These are phyloP conservation scores for Xylaria sp. DNA, from an alignment of 2,329 filamentous ascomycete genomes.

Conservation along the genomic window DNA sequence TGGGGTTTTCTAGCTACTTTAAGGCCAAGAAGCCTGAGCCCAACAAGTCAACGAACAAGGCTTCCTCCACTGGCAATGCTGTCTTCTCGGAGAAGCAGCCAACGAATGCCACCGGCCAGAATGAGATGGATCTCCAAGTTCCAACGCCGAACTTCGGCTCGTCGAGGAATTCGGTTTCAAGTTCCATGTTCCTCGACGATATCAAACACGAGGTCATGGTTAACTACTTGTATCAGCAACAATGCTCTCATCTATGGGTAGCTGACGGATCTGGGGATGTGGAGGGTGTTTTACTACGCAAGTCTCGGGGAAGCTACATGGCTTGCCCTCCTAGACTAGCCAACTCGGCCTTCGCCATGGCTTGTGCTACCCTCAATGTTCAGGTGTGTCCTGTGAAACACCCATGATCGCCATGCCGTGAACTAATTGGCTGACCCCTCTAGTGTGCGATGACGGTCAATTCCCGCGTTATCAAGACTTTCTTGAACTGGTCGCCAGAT, in stretches of 20 bases:
- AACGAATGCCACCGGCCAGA: constrained; percentile 45
- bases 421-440: constrained; percentile 7
- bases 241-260: constrained; percentile 79
- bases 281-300: constrained; percentile 78
- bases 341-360: constrained; percentile 70
- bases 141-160: constrained; percentile 61
- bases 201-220: constrained; percentile 87
- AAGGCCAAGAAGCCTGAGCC: constrained; percentile 60
- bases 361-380: constrained; percentile 76
- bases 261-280: constrained; percentile 73
- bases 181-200: constrained; percentile 71
- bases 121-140: constrained; percentile 61
- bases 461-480: constrained; percentile 81
- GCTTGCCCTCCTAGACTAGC: constrained; percentile 74
- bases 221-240: constrained; percentile 83
- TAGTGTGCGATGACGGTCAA: constrained; percentile 84
- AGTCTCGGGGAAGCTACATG: constrained; percentile 74
- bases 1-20: constrained; percentile 73
- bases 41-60: constrained; percentile 39
- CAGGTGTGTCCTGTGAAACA: constrained; percentile 60
- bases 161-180: constrained; percentile 64
- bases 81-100: constrained; percentile 52
- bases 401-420: background rate
- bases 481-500: constrained; percentile 76
- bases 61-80: constrained; percentile 42